These are phyloP conservation scores for Rhodotorula glutinis DNA, from an alignment of 1,284 basidiomycete genomes.

Conservation along the genomic window DNA sequence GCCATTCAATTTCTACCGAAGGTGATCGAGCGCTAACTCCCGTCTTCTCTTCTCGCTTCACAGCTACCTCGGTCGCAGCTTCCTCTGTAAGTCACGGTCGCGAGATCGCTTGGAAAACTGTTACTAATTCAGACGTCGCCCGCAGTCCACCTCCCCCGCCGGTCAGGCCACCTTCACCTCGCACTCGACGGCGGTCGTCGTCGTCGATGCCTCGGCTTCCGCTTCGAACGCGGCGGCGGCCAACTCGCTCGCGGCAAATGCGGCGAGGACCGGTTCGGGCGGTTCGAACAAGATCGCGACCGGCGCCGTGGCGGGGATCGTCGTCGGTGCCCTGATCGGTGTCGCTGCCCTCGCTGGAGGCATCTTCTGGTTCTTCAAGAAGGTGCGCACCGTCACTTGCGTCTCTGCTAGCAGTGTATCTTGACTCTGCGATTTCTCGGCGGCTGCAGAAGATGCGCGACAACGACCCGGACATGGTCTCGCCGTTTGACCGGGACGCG, in stretches of 20 bases:
- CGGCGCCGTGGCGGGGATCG: constrained; percentile 48
- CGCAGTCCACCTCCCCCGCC: neutral
- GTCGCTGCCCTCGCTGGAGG: constrained; percentile 47
- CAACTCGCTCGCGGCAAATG: neutral
- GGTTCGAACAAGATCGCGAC: constrained; percentile 32
- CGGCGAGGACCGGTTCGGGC: neutral
- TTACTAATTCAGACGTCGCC: no score
- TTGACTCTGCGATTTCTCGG: no score
- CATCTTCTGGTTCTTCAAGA: constrained; percentile 47
- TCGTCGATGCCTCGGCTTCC: constrained; percentile 29
- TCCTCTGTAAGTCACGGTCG: no score
- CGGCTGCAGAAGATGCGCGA: constrained; percentile 25
- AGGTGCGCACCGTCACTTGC: constrained; percentile 12
- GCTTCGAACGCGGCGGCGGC: constrained; percentile 10
- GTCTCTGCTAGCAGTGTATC: no score
- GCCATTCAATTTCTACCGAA: no score
- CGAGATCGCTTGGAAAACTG: no score
- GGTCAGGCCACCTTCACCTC: neutral
- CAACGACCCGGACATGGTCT: constrained; percentile 46
- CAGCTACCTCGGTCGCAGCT: no score
- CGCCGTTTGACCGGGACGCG: constrained; percentile 47
- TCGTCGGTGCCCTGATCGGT: constrained; percentile 47
- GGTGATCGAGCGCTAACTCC: neutral
- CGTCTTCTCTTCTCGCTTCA: no score
- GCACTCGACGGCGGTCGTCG: constrained; percentile 3